Conservation (phyloP, 2,329 filamentous ascomycete genomes). For the Aspergillus sp. region DNA sequence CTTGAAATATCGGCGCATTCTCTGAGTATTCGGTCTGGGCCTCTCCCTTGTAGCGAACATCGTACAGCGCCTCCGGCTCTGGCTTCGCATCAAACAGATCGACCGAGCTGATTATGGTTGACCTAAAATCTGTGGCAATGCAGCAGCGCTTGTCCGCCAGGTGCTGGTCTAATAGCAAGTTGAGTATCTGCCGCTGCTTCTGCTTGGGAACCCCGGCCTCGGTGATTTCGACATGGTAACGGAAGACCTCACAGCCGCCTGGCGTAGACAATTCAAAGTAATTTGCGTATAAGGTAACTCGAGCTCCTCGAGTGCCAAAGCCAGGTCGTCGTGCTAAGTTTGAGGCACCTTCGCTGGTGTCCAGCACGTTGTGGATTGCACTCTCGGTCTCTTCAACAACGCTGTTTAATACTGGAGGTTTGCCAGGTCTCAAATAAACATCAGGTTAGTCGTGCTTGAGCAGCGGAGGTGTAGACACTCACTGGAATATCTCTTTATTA, state of each 20-base stretch:
- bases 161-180: slow-evolving; percentile 45
- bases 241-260: slow-evolving; percentile 37
- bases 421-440: background rate
- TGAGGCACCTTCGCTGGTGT: background rate
- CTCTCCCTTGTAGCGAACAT: slow-evolving; percentile 36
- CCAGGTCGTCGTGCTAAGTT: background rate
- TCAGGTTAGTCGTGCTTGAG: background rate
- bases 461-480: background rate
- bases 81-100: slow-evolving; percentile 15
- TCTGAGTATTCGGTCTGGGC: slow-evolving; percentile 33
- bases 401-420: background rate
- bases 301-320: background rate
- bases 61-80: slow-evolving; percentile 12
- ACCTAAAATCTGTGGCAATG: slow-evolving; percentile 42
- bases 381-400: background rate
- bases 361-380: background rate
- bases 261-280: slow-evolving; percentile 36
- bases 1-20: slow-evolving; percentile 34
- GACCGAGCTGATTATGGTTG: slow-evolving; percentile 35
- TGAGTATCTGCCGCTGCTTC: slow-evolving; percentile 48
- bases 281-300: slow-evolving; percentile 34
- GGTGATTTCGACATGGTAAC: slow-evolving; percentile 42
- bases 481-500: background rate
- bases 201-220: slow-evolving; percentile 42
- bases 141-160: slow-evolving; percentile 22